Percentiles rank a stretch among this genome's conserved stretches.
Conservation (phyloP, 1,284 basidiomycete species). For the Blastosporella zonata region DNA sequence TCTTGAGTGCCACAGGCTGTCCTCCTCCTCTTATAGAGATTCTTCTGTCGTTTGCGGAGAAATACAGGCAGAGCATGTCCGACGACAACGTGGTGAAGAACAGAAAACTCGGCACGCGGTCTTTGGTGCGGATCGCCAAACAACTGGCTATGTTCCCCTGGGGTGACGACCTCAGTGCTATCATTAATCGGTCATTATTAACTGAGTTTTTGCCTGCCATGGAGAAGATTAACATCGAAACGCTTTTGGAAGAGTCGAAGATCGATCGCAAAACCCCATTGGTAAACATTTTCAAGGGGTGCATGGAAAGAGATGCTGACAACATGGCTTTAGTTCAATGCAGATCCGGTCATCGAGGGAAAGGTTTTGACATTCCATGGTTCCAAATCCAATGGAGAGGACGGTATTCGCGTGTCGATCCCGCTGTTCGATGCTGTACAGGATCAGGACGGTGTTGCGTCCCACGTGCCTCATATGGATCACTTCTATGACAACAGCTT, state of each 20-base stretch:
- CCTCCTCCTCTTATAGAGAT: slow-evolving; percentile 27
- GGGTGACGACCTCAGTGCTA: slow-evolving; percentile 41
- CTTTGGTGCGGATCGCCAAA: slow-evolving; percentile 53
- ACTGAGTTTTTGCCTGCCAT: slow-evolving; percentile 58
- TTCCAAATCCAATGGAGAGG: slow-evolving; percentile 33
- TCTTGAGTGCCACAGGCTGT: slow-evolving; percentile 47
- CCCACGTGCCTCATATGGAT: slow-evolving; percentile 64
- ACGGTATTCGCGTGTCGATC: slow-evolving; percentile 36
- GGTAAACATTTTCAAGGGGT: slow-evolving; percentile 28
- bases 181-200: slow-evolving; percentile 50
- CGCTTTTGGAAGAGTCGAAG: slow-evolving; percentile 47
- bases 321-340: slow-evolving; percentile 41
- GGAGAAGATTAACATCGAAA: slow-evolving; percentile 54
- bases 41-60: slow-evolving; percentile 50
- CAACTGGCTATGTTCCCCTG: slow-evolving; percentile 44
- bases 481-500: slow-evolving; percentile 68
- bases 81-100: slow-evolving; percentile 57
- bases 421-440: slow-evolving; percentile 45
- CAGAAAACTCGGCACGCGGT: slow-evolving; percentile 57
- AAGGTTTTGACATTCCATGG: slow-evolving; percentile 45
- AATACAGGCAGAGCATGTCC: slow-evolving; percentile 52
- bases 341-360: slow-evolving; percentile 39
- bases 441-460: slow-evolving; percentile 51
- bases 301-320: background rate
- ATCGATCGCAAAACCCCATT: slow-evolving; percentile 41